These are phyloP conservation scores for Aspergillus bertholletiae DNA, from an alignment of 495 filamentous ascomycete species.

Conservation along the genomic window DNA sequence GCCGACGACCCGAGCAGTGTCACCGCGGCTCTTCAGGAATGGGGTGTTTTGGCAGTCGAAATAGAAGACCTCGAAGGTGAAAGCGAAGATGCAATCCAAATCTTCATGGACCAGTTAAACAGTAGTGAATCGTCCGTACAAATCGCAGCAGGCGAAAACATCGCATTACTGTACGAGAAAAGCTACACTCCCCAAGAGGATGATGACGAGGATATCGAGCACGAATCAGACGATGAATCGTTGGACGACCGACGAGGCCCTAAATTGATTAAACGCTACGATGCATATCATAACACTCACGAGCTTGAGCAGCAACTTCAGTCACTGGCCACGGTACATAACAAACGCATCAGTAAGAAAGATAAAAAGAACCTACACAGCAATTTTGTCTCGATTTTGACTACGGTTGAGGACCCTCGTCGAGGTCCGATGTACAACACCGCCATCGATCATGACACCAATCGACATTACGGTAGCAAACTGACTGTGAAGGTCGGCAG, in stretches of 20 bases:
- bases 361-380: slow-evolving; percentile 73
- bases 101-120: slow-evolving; percentile 86
- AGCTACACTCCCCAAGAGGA: slow-evolving; percentile 60
- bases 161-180: slow-evolving; percentile 87
- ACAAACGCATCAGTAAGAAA: slow-evolving; percentile 71
- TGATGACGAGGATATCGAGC: slow-evolving; percentile 52
- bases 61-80: slow-evolving; percentile 75
- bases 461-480: slow-evolving; percentile 71
- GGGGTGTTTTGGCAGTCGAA: slow-evolving; percentile 82
- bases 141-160: slow-evolving; percentile 83
- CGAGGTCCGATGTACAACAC: slow-evolving; percentile 68
- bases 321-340: slow-evolving; percentile 55
- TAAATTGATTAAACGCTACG: slow-evolving; percentile 60
- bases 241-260: slow-evolving; percentile 40
- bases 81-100: slow-evolving; percentile 73
- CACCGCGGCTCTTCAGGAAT: slow-evolving; percentile 77
- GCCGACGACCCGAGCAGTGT: slow-evolving; percentile 74
- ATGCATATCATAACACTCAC: slow-evolving; percentile 51
- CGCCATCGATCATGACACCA: slow-evolving; percentile 69
- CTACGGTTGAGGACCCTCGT: slow-evolving; percentile 74
- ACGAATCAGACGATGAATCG: slow-evolving; percentile 47
- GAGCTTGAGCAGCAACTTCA: slow-evolving; percentile 52
- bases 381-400: slow-evolving; percentile 78
- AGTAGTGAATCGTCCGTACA: slow-evolving; percentile 74
- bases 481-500: slow-evolving; percentile 72